Conservation (phyloP, 192 early-diverging fungal genomes). For the Borealophlyctis nickersoniae region DNA sequence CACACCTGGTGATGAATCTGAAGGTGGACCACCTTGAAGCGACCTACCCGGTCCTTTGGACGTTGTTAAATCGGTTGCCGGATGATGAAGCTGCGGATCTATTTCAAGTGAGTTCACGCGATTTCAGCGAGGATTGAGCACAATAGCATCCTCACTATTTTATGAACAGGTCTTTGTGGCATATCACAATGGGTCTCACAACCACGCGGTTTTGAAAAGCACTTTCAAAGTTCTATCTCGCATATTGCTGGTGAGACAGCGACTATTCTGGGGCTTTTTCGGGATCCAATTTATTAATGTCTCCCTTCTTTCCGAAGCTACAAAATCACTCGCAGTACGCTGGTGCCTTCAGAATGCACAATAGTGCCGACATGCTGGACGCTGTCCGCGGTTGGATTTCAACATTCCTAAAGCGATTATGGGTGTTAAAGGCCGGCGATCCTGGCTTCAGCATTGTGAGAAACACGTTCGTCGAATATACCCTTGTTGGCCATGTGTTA, state of each 20-base stretch:
- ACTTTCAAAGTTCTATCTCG: background rate
- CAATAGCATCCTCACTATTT: background rate
- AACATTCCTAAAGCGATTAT: constrained; percentile 18
- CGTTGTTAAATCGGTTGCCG: constrained; percentile 12
- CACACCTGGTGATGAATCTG: constrained; percentile 1
- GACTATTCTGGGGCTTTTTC: too few relatives aligned
- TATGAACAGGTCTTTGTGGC: background rate
- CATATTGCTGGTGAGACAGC: background rate
- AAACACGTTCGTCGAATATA: background rate
- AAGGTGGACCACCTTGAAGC: constrained; percentile 20
- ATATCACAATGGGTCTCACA: too few relatives aligned
- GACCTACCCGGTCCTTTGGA: constrained; percentile 28
- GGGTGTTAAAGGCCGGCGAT: constrained; percentile 21
- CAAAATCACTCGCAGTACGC: constrained; percentile 6
- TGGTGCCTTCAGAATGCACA: constrained; percentile 1
- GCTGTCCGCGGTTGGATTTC: constrained; percentile 7
- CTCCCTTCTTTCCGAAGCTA: too few relatives aligned
- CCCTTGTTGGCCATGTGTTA: too few relatives aligned
- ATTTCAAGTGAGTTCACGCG: constrained; percentile 1
- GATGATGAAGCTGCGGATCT: background rate
- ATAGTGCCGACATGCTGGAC: background rate
- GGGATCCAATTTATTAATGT: too few relatives aligned
- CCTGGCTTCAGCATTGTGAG: constrained; percentile 17
- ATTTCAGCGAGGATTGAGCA: too few relatives aligned
- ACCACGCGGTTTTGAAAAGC: background rate